These are phyloP conservation scores for Lasiosphaeria ovina DNA, from an alignment of 495 filamentous ascomycete species.

Conservation along the genomic window DNA sequence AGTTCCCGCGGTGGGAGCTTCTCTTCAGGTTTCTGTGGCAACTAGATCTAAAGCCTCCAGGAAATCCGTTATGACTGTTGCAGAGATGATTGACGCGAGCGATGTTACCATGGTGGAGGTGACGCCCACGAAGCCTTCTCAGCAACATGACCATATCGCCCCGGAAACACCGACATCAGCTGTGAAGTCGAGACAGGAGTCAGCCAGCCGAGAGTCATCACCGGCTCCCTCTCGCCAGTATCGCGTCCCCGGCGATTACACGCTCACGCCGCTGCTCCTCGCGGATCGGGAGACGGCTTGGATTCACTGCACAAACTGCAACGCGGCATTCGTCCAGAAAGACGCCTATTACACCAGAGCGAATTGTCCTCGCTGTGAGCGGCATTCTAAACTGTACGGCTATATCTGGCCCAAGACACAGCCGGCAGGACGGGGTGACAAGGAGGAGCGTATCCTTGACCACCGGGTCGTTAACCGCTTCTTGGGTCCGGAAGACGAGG, in stretches of 20 bases:
- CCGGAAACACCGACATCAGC: conserved; percentile 4
- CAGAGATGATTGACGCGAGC: neutral
- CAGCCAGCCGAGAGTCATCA: neutral
- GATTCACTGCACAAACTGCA: conserved; percentile 84
- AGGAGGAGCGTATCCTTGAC: conserved; percentile 76
- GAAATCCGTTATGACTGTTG: neutral
- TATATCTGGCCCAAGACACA: conserved; percentile 96
- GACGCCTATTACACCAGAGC: conserved; percentile 82
- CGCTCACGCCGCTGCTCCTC: conserved; percentile 68
- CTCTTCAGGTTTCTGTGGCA: too few relatives aligned
- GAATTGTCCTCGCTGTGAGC: conserved; percentile 87
- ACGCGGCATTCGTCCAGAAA: conserved; percentile 74
- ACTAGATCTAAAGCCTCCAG: neutral
- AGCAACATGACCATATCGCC: neutral
- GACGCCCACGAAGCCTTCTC: neutral
- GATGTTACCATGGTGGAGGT: neutral
- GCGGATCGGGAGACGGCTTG: conserved; percentile 72
- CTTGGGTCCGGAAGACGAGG: conserved; percentile 63
- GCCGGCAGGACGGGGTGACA: conserved; percentile 67
- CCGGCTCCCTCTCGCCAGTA: conserved; percentile 27
- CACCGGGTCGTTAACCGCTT: conserved; percentile 72
- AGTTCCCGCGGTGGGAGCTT: too few relatives aligned
- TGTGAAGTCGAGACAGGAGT: conserved; percentile 3
- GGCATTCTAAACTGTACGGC: conserved; percentile 93
- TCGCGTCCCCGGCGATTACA: conserved; percentile 72